A percentile compares a stretch with the other conserved stretches of the same genome.
Conservation (phyloP, 1,284 basidiomycete species). For the Testicularia cyperi region DNA sequence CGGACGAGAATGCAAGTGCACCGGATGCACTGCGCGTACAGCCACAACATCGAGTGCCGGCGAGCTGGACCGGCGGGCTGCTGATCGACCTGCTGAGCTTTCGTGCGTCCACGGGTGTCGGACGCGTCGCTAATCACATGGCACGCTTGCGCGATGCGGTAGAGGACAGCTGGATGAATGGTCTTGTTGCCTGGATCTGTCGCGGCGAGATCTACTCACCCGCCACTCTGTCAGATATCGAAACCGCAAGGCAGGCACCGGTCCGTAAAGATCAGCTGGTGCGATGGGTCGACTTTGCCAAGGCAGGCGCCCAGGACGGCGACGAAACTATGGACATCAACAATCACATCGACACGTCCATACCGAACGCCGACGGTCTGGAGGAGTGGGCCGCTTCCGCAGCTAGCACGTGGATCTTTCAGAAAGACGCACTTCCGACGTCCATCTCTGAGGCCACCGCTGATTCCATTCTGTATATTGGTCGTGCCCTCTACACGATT, state of each 20-base stretch:
- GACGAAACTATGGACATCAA: conserved; percentile 6
- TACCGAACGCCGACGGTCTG: too few species aligned
- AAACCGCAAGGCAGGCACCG: conserved; percentile 13
- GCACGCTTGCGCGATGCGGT: conserved; percentile 23
- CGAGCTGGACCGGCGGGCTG: conserved; percentile 40
- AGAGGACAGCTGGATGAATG: conserved; percentile 40
- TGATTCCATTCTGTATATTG: conserved; percentile 81
- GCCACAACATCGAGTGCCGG: conserved; percentile 5
- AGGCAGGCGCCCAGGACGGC: conserved; percentile 14
- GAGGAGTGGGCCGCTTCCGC: conserved; percentile 29
- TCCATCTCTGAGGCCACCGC: conserved; percentile 72
- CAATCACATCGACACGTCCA: too few species aligned
- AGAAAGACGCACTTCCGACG: conserved; percentile 72
- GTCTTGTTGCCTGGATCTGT: conserved; percentile 40
- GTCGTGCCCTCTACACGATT: conserved; percentile 82
- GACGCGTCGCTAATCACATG: conserved; percentile 26
- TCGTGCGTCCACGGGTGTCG: conserved; percentile 29
- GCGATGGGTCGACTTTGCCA: conserved; percentile 22
- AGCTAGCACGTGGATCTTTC: conserved; percentile 58
- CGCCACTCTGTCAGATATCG: conserved; percentile 22
- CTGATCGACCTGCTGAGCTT: conserved; percentile 37
- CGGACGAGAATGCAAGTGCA: neutral
- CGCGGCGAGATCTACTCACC: conserved; percentile 31
- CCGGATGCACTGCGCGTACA: neutral
- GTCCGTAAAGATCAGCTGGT: conserved; percentile 23